Base-by-base conservation (phyloP, 2,329 filamentous ascomycete species). In the Dactylellina leptospora region DNA sequence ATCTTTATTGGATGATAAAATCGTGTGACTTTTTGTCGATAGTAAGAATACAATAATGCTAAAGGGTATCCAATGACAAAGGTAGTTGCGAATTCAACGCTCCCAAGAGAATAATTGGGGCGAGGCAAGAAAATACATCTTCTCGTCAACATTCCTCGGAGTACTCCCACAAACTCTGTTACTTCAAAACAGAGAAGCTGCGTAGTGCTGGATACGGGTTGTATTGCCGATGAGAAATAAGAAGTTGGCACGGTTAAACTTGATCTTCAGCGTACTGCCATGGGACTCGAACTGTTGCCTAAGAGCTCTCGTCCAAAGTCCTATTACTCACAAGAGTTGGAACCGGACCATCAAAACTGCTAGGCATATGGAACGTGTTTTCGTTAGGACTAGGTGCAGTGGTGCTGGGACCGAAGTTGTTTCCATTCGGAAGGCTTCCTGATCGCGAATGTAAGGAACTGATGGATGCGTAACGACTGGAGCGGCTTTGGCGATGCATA, bases 341-440 rank as follows among this genome's bases (percentile, higher is more conserved):
- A 8, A 53, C 38, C 23, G 59, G 48, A 25, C 55, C 59, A 5
- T 54, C 59, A 60, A 72, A 53, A 44, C 68, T 56, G 27, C 58
- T 54, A 60, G 59, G 53, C 51, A 63, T 59, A 23, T 63, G 58
- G 68, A 51, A 53, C n/a, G 28, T 47, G 36, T 54, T 44, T 30
- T 28, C 20, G 23, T 22, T 55, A 16, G 33, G 18, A 11, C 6
- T 23, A n/a, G n/a, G n/a, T 27, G 28, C 45, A n/a, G 40, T 25
- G n/a, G 16, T 10, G 16, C 40, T 40, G 16, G 8, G 11, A 13
- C n/a, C 20, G 50, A 16, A 13, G 13, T 1, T 18, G 16, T 54
- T 28, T 38, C 33, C 42, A 22, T 48, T 5, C 10, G 40, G 16
- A 27, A 25, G 23, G 4, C 6, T 25, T 9, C 40, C 40, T 8